Base-by-base conservation (phyloP, 345 rosid genomes). In the Excoecaria cochinchinensis region DNA sequence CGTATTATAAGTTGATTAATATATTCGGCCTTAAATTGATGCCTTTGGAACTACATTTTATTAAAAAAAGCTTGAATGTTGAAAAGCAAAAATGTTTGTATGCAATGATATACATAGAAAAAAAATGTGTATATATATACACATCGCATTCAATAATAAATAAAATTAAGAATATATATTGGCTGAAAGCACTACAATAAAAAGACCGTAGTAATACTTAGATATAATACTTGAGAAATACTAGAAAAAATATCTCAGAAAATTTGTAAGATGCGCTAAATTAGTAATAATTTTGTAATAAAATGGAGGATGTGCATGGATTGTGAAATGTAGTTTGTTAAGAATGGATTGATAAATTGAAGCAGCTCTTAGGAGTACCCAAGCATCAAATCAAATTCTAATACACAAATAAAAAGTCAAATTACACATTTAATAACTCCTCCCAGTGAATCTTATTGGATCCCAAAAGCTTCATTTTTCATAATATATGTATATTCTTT, bases 371-470 rank as follows among this genome's bases (percentile, higher is more conserved):
- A 52, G 39, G 74, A 52, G 47, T 40, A 71, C 50, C 68, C 64
- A 80, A 84, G 79, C 74, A 76, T 44, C 80, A 75, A 64, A 76
- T 44, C 80, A 75, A 64, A 70, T 19, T 52, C 5, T 9, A 73
- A 36, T 40, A 6, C 8, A 39, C 4, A 65, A 65, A 44, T 51
- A 36, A 11, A 19, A 38, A 36, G 0, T 6, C 1, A 14, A 5
- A 3, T 47, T 24, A 38, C 57, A 40, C 1, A 67, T 48, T 52
- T 52, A 52, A 52, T 6, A 31, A 31, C 31, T 0, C 2, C 31
- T 31, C 17, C 42, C 74, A 31, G 48, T 57, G 65, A 24, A 24
- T 55, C n/a, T 70, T 24, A 38, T 55, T 6, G 48, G 38, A 40
- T 47, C 38, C 24, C 40, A 8, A 57, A n/a, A 46, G 56, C n/a